phyloP scores from a whole-genome alignment of 192 early-diverging fungal species.

The Phlyctochytrium arcticum region DNA sequence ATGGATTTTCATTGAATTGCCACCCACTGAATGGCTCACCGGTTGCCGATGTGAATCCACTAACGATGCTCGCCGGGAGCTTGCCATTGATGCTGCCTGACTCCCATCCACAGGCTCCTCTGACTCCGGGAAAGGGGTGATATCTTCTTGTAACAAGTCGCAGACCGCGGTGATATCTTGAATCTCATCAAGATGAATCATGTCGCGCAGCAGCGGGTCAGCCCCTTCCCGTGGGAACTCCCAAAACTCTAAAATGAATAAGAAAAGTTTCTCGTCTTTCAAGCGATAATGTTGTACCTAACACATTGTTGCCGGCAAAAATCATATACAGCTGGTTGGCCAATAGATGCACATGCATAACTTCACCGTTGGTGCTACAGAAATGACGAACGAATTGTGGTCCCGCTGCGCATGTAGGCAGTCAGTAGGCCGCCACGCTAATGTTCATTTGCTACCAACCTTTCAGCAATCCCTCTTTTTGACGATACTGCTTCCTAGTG shows the following conservation, averaged over 20 bases:
- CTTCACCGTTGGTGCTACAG: slow-evolving; percentile 15
- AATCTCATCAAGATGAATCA: neutral
- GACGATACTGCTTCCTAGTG: slow-evolving; percentile 12
- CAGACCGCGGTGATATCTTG: slow-evolving; percentile 13
- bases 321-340: slow-evolving; percentile 5
- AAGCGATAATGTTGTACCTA: slow-evolving; percentile 5
- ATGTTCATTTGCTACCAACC: slow-evolving; percentile 1
- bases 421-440: neutral
- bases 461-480: slow-evolving; percentile 14
- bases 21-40: neutral
- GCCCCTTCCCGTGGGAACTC: neutral
- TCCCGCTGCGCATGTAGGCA: slow-evolving; percentile 9
- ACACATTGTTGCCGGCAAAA: slow-evolving; percentile 9
- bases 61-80: neutral
- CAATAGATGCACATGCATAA: slow-evolving; percentile 10
- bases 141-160: slow-evolving; percentile 4
- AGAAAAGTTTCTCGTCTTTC: no score
- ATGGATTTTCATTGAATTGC: neutral
- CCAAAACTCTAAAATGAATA: slow-evolving; percentile 12
- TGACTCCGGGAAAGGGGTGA: neutral
- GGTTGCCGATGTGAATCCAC: neutral
- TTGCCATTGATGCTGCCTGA: neutral
- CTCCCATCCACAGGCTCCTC: neutral
- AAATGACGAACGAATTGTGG: slow-evolving; percentile 22
- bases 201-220: slow-evolving; percentile 3